Conservation (phyloP, 768 basidiomycete genomes). For the Tulasnella sp. region DNA sequence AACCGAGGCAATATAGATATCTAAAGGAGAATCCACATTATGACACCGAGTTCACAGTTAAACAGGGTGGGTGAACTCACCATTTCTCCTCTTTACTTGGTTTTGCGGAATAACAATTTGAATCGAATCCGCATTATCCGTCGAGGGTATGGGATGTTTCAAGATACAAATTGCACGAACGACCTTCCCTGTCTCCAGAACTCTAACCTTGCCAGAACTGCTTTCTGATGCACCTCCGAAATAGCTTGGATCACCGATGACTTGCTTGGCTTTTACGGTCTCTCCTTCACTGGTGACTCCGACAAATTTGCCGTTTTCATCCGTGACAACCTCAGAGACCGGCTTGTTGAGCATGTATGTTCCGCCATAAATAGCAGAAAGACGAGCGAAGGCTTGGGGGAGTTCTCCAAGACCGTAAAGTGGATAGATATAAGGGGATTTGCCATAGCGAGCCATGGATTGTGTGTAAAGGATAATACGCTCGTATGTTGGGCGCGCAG, state of each 20-base stretch:
- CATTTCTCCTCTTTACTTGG: conserved; percentile 85
- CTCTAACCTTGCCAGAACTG: conserved; percentile 60
- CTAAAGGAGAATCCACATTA: conserved; percentile 31
- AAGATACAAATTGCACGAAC: conserved; percentile 94
- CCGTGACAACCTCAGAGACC: conserved; percentile 81
- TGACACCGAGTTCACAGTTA: not conserved
- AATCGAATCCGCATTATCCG: conserved; percentile 85
- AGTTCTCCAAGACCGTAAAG: conserved; percentile 97
- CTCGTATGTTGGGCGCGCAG: conserved; percentile 81
- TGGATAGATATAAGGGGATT: conserved; percentile 99
- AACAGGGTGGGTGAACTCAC: conserved; percentile 34
- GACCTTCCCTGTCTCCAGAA: conserved; percentile 87
- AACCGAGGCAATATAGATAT: conserved; percentile 97
- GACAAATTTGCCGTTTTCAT: conserved; percentile 73
- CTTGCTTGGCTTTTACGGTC: conserved; percentile 92
- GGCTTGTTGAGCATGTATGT: conserved; percentile 99
- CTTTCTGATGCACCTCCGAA: conserved; percentile 58
- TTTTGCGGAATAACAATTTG: conserved; percentile 99
- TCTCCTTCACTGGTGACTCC: conserved; percentile 84
- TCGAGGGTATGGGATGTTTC: conserved; percentile 96
- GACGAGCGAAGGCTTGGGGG: conserved; percentile 94
- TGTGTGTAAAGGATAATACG: conserved; percentile 95
- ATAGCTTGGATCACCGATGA: conserved; percentile 96
- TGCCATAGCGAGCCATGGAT: conserved; percentile 98
- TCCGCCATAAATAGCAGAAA: conserved; percentile 96